Base-by-base conservation (phyloP, 106 monocot species). In the Allium fistulosum region DNA sequence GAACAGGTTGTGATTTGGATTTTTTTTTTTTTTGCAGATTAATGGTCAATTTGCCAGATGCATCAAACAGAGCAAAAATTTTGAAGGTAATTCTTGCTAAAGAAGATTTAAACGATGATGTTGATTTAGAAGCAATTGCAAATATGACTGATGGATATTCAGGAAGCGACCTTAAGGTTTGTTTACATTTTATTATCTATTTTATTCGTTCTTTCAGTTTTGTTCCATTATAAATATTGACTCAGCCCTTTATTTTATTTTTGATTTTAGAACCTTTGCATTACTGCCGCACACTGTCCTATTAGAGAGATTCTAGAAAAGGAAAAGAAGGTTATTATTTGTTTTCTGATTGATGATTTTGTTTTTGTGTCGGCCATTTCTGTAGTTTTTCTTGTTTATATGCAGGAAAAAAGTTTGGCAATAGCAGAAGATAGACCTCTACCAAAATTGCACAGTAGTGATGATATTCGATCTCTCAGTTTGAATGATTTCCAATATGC, bases 121-220 rank as follows among this genome's bases (percentile, higher is more conserved):
- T 89, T 60, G 87, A 92, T 64, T 71, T 90, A 66, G 92, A 87
- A 65, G 87, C 80, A 58, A 65, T 92, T 71, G 92, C 97, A 61
- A 87, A 71, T 61, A 85, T 99, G 92, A 93, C 92, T 3, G 97
- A 99, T 78, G 97, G 92, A 46, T 99, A 92, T 79, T 99, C 97
- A 50, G 97, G 97, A 77, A 99, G 97, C 58, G 97, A 99, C 58
- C 71, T 99, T 28, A 99, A 99, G 97, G 97, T 99, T 18, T 71
- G 53, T 62, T 63, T 49, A 51, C 9, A 17, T 27, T 11, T 56
- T 26, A 48, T 26, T 57, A 70, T 63, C 8, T 52, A 18, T 37
- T 61, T 71, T 5, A 48, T 46, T 13, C 12, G 14, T 10, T 64
- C 2, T 67, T 8, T 49, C 15, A 53, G 18, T 27, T 65, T 48